Evolutionary conservation across 257 asterid genomes (phyloP).

Genomic region (Oldenlandia corymbosa): DNA sequence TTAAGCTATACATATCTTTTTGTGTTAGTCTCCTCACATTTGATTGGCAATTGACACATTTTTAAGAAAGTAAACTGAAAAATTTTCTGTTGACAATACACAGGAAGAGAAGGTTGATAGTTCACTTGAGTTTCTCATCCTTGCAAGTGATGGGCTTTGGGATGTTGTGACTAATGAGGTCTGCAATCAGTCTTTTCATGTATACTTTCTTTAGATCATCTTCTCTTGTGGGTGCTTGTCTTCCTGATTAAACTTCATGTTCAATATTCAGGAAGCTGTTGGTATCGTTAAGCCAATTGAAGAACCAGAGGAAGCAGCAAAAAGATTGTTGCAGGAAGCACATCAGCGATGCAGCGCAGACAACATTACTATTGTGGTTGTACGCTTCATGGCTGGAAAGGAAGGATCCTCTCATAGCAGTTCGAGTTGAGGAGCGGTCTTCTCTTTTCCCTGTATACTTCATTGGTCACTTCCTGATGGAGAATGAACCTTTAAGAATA

Average conservation of each 20-base stretch:
- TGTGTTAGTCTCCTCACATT: neutral
- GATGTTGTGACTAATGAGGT: constrained; percentile 92
- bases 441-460: too few species aligned
- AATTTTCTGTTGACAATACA: constrained; percentile 3
- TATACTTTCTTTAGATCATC: neutral
- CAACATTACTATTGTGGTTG: constrained; percentile 75
- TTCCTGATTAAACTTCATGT: neutral
- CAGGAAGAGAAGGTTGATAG: constrained; percentile 86
- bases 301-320: constrained; percentile 91
- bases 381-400: constrained; percentile 50
- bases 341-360: constrained; percentile 86
- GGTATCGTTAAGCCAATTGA: constrained; percentile 67
- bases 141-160: constrained; percentile 96
- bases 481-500: too few species aligned
- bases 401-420: constrained; percentile 44
- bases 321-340: constrained; percentile 86
- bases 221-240: neutral
- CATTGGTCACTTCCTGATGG: too few species aligned
- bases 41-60: neutral
- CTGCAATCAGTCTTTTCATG: neutral
- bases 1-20: too few species aligned
- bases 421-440: constrained; percentile 17
- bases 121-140: constrained; percentile 86
- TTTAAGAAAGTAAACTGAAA: neutral
- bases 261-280: constrained; percentile 68